A percentile compares a stretch with the other conserved stretches of the same genome.
Conservation (phyloP, 305 asterid species). For the Fraxinus greggii region DNA sequence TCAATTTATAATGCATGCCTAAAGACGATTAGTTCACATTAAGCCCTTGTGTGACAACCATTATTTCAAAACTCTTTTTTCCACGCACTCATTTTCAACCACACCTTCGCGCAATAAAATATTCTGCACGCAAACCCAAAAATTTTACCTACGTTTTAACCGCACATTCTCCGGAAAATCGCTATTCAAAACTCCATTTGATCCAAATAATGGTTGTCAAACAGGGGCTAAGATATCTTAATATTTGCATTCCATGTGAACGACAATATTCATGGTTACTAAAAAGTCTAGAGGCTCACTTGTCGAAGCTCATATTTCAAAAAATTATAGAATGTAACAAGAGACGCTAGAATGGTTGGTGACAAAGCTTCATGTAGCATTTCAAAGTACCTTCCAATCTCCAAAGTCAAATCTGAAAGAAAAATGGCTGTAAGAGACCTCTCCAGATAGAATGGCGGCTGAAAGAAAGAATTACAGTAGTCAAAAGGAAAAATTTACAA, state of each 20-base stretch:
- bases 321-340: neutral
- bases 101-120: too few relatives aligned
- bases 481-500: constrained; percentile 8
- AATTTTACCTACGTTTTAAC: too few relatives aligned
- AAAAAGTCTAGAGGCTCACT: neutral
- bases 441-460: constrained; percentile 74
- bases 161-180: too few relatives aligned
- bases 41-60: too few relatives aligned
- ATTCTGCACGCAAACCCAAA: too few relatives aligned
- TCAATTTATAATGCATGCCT: neutral
- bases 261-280: neutral
- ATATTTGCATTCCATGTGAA: neutral
- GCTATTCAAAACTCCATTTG: too few relatives aligned
- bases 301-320: neutral
- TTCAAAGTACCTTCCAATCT: constrained; percentile 83
- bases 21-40: neutral
- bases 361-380: neutral
- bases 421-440: constrained; percentile 63
- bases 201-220: too few relatives aligned
- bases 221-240: too few relatives aligned
- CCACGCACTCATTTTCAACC: too few relatives aligned
- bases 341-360: neutral
- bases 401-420: constrained; percentile 70
- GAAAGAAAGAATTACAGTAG: constrained; percentile 26
- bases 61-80: too few relatives aligned